Evolutionary conservation across 139 green algal species (phyloP).

Genomic region (Choricystis sp.): DNA sequence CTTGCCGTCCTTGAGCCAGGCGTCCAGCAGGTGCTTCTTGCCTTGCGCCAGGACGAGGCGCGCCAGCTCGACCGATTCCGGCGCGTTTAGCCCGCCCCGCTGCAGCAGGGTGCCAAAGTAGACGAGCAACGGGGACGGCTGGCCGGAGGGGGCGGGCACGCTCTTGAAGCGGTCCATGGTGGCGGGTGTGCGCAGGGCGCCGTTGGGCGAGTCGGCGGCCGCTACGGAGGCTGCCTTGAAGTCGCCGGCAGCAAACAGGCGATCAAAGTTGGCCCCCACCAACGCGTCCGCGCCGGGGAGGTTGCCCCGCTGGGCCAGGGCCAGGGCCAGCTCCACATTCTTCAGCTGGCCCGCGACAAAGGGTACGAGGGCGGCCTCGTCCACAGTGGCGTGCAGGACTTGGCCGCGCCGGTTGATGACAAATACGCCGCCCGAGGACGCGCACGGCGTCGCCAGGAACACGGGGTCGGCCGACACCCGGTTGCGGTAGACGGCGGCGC

Average conservation of each 20-base stretch:
- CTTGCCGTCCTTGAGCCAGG: slow-evolving; percentile 91
- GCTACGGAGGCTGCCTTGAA: slow-evolving; percentile 95
- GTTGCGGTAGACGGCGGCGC: slow-evolving; percentile 90
- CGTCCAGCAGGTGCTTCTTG: slow-evolving; percentile 96
- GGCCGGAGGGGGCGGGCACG: slow-evolving; percentile 62
- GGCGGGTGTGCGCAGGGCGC: slow-evolving; percentile 41
- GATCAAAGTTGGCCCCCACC: slow-evolving; percentile 87
- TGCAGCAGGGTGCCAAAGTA: slow-evolving; percentile 97
- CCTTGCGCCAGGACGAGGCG: slow-evolving; percentile 89
- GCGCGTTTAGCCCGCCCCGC: slow-evolving; percentile 76
- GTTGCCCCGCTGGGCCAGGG: slow-evolving; percentile 78
- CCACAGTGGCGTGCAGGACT: slow-evolving; percentile 81
- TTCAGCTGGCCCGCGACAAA: slow-evolving; percentile 88
- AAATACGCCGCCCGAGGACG: slow-evolving; percentile 69
- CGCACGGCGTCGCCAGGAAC: slow-evolving; percentile 69
- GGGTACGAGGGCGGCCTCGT: slow-evolving; percentile 81
- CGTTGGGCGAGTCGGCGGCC: slow-evolving; percentile 77
- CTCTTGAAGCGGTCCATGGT: slow-evolving; percentile 77
- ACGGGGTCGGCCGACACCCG: slow-evolving; percentile 90
- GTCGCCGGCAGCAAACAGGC: slow-evolving; percentile 59
- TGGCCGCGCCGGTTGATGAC: slow-evolving; percentile 84
- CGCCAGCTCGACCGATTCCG: slow-evolving; percentile 86
- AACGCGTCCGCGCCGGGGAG: slow-evolving; percentile 89
- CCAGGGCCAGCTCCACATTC: slow-evolving; percentile 89
- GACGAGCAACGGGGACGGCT: slow-evolving; percentile 89